A percentile compares a stretch with the other conserved stretches of the same genome.
Conservation (phyloP, 2,329 filamentous ascomycete species). For the Xylaria sp. region DNA sequence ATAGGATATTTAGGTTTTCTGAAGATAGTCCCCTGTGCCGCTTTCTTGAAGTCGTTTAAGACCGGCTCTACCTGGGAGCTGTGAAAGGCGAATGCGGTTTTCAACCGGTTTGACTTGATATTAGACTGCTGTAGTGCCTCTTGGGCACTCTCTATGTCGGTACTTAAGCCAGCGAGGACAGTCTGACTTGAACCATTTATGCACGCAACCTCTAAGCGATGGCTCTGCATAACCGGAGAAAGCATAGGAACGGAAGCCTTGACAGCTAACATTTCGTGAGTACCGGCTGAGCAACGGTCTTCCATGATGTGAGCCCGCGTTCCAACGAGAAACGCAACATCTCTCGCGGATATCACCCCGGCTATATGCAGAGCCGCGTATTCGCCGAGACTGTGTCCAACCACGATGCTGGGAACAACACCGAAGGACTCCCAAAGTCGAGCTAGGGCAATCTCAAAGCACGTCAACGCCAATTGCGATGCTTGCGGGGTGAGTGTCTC, state of each 20-base stretch:
- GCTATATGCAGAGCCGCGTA: constrained; percentile 68
- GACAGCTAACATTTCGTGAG: constrained; percentile 71
- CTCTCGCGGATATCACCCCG: constrained; percentile 65
- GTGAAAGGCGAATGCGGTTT: constrained; percentile 63
- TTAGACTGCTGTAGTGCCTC: constrained; percentile 46
- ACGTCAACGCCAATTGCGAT: constrained; percentile 48
- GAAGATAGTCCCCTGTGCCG: neutral
- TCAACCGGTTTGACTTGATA: constrained; percentile 60
- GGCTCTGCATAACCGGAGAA: constrained; percentile 38
- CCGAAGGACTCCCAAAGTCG: constrained; percentile 51
- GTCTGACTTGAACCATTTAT: constrained; percentile 71
- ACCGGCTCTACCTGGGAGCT: constrained; percentile 65
- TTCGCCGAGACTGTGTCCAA: constrained; percentile 65
- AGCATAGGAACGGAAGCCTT: constrained; percentile 54
- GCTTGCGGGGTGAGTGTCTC: constrained; percentile 43
- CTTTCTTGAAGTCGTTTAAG: constrained; percentile 52
- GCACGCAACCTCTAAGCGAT: constrained; percentile 59
- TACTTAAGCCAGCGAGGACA: constrained; percentile 64
- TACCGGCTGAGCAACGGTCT: constrained; percentile 1
- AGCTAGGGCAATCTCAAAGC: constrained; percentile 51
- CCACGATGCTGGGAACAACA: constrained; percentile 52
- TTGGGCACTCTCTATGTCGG: constrained; percentile 61
- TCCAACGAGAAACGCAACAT: constrained; percentile 69
- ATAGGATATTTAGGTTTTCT: constrained; percentile 1
- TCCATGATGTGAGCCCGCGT: constrained; percentile 54